Evolutionary conservation across 192 early-diverging fungal species (phyloP).

Genomic region (Coemansia sp.): DNA sequence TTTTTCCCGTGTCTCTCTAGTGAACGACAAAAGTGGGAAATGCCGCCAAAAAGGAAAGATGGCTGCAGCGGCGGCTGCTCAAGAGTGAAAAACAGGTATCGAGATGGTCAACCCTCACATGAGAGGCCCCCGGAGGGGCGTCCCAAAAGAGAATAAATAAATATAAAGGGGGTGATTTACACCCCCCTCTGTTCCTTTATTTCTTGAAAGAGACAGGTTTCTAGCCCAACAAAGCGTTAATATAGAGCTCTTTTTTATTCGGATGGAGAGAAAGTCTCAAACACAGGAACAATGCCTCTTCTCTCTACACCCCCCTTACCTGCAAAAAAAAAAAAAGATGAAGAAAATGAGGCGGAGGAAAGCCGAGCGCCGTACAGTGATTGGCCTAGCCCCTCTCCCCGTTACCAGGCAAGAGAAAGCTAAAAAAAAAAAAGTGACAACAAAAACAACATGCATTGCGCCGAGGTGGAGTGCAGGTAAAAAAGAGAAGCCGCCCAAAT

Average conservation of each 20-base stretch:
- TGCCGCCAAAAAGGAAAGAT: constrained; percentile 7
- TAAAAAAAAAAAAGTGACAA: background rate
- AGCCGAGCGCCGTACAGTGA: background rate
- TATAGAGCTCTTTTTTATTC: constrained; percentile 8
- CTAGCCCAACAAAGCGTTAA: constrained; percentile 5
- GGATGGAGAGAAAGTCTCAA: background rate
- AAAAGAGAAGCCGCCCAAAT: background rate
- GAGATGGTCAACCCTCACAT: constrained; percentile 21
- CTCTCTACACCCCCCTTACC: background rate
- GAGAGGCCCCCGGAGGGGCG: background rate
- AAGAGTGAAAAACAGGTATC: background rate
- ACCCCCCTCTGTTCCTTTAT: background rate
- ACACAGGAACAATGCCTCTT: constrained; percentile 4
- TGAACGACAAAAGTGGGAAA: background rate
- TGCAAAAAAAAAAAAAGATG: background rate
- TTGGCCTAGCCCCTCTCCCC: background rate
- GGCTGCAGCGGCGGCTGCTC: constrained; percentile 6
- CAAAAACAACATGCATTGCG: constrained; percentile 9
- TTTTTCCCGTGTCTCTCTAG: background rate
- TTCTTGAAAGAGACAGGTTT: background rate
- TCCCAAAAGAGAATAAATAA: background rate
- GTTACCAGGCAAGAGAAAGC: background rate
- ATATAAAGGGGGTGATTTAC: background rate
- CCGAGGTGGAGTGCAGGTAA: constrained; percentile 12
- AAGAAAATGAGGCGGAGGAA: background rate